Percentiles rank a stretch among this genome's conserved stretches.
Conservation (phyloP, 352 stramenopile genomes). For the Phytopythium montanum region DNA sequence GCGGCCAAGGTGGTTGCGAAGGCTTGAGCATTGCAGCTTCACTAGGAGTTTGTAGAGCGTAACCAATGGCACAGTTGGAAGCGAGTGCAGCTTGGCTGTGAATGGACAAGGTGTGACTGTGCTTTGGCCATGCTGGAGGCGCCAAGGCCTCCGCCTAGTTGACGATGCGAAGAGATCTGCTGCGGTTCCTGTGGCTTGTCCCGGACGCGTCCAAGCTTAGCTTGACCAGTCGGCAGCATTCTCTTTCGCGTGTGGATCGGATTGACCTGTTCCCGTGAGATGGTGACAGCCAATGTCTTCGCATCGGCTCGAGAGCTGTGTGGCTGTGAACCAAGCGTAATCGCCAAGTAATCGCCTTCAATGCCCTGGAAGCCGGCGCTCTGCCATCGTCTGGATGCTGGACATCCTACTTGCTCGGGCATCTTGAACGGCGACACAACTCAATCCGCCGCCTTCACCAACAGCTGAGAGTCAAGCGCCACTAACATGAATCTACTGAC, state of each 20-base stretch:
- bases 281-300: not conserved
- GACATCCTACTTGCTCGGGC: not conserved
- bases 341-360: not conserved
- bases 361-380: not conserved
- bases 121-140: too few relatives aligned
- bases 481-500: not conserved
- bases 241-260: not conserved
- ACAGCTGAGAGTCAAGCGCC: not conserved
- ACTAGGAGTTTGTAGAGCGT: too few relatives aligned
- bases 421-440: not conserved
- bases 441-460: not conserved
- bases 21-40: not conserved
- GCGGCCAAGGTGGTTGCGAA: slow-evolving; percentile 1
- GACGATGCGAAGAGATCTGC: too few relatives aligned
- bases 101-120: too few relatives aligned
- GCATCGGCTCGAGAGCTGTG: too few relatives aligned
- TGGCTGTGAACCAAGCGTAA: not conserved
- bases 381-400: not conserved
- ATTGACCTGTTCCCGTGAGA: not conserved
- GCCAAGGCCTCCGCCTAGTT: too few relatives aligned
- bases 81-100: too few relatives aligned
- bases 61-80: too few relatives aligned
- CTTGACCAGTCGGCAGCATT: not conserved
- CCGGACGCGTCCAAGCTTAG: not conserved
- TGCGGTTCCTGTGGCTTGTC: too few relatives aligned